Evolutionary conservation across 2,329 filamentous ascomycete species (phyloP).

Genomic region (Chalara sp.): DNA sequence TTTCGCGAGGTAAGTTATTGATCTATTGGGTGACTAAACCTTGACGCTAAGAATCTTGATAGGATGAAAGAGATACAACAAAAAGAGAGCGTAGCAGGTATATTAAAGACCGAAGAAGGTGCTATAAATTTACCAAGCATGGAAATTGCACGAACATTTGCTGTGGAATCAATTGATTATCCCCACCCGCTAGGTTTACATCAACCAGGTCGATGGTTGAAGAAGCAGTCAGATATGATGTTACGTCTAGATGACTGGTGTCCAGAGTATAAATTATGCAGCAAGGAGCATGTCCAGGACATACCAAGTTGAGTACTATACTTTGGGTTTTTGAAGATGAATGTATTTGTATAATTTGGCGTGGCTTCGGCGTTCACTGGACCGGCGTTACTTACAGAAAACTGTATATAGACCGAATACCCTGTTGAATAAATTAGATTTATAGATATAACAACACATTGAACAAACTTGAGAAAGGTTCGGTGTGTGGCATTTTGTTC

Average conservation of each 20-base stretch:
- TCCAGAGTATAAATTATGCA: slow-evolving; percentile 20
- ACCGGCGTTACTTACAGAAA: too few relatives aligned
- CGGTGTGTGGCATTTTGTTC: too few relatives aligned
- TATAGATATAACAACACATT: too few relatives aligned
- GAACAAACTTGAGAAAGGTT: too few relatives aligned
- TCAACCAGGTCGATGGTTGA: slow-evolving; percentile 22
- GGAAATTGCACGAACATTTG: slow-evolving; percentile 24
- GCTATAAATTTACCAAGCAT: slow-evolving; percentile 21
- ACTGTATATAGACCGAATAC: too few relatives aligned
- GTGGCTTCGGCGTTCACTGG: too few relatives aligned
- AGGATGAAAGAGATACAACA: slow-evolving; percentile 18
- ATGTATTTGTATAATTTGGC: too few relatives aligned
- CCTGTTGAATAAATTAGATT: too few relatives aligned
- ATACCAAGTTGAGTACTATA: not conserved
- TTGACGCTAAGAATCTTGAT: not conserved
- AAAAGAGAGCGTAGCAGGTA: slow-evolving; percentile 13
- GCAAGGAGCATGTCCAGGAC: slow-evolving; percentile 6
- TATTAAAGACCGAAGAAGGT: slow-evolving; percentile 13
- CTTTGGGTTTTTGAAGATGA: not conserved
- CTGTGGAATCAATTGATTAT: slow-evolving; percentile 25
- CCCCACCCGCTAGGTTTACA: slow-evolving; percentile 26
- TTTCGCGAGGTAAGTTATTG: slow-evolving; percentile 18
- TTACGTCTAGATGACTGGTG: slow-evolving; percentile 18
- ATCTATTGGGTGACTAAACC: not conserved
- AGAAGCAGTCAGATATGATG: slow-evolving; percentile 11